A percentile compares a stretch with the other conserved stretches of the same genome.
These are phyloP conservation scores for Populus tremula DNA, from an alignment of 345 rosid genomes.

Conservation along the genomic window DNA sequence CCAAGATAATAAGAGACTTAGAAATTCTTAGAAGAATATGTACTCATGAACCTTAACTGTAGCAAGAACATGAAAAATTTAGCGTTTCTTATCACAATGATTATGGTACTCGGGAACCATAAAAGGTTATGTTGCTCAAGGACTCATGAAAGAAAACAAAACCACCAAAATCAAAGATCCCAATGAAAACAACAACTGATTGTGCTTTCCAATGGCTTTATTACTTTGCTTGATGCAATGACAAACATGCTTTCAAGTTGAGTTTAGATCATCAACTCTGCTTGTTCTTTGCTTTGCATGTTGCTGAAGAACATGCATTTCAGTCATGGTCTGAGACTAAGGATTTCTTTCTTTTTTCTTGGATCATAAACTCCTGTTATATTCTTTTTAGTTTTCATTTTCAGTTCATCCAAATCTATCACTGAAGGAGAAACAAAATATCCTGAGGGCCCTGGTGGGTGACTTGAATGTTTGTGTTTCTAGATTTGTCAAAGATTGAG, in stretches of 20 bases:
- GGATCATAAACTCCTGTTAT: neutral
- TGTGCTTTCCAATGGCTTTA: neutral
- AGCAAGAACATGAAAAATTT: no score
- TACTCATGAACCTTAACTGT: neutral
- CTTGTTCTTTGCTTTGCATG: neutral
- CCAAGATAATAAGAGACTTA: neutral
- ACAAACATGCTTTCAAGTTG: neutral
- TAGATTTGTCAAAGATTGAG: neutral
- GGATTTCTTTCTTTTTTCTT: neutral
- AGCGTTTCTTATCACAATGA: no score
- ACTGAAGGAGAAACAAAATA: neutral
- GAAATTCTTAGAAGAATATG: neutral
- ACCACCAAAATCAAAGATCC: neutral
- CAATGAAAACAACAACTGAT: neutral
- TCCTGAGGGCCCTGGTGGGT: neutral
- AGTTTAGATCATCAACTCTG: neutral
- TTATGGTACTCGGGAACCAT: neutral
- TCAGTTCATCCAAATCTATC: neutral
- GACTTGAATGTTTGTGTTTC: neutral
- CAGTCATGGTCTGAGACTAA: neutral
- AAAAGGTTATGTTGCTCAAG: neutral
- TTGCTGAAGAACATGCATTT: neutral
- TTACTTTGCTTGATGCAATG: neutral
- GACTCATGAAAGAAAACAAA: neutral
- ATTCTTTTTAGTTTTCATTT: neutral